phyloP scores from a whole-genome alignment of 345 rosid species.

The Schrenkiella parvula region DNA sequence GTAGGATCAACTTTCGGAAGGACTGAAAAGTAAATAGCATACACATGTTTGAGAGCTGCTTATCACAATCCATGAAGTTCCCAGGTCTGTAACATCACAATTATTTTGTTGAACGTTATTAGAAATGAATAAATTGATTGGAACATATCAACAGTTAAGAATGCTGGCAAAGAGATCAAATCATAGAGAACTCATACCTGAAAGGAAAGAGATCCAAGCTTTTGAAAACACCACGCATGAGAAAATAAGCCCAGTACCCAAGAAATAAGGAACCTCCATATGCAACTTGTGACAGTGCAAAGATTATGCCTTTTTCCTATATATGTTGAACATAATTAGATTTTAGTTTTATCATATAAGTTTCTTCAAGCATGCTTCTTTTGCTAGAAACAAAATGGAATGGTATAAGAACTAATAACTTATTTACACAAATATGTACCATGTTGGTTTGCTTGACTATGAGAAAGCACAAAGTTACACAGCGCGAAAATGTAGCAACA shows the following conservation, averaged over 20 bases:
- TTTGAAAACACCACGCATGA: slow-evolving; percentile 42
- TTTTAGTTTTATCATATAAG: neutral
- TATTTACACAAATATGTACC: slow-evolving; percentile 43
- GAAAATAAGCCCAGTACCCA: slow-evolving; percentile 91
- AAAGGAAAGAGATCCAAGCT: slow-evolving; percentile 67
- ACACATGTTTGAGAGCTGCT: slow-evolving; percentile 79
- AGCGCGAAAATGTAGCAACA: slow-evolving; percentile 70
- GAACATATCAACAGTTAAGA: neutral
- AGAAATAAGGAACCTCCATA: slow-evolving; percentile 69
- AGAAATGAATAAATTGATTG: neutral
- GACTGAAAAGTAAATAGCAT: slow-evolving; percentile 81
- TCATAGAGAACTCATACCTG: slow-evolving; percentile 47
- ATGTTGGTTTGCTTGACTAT: slow-evolving; percentile 50
- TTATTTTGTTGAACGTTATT: neutral
- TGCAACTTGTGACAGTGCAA: slow-evolving; percentile 76
- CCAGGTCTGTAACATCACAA: slow-evolving; percentile 49
- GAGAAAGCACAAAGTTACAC: slow-evolving; percentile 67
- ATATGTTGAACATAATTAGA: neutral
- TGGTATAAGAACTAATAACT: neutral
- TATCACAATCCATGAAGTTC: slow-evolving; percentile 51
- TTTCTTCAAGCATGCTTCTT: neutral
- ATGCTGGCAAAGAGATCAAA: neutral
- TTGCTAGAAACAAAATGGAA: neutral
- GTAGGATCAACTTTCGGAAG: slow-evolving; percentile 79
- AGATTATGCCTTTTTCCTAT: slow-evolving; percentile 67